A percentile compares a stretch with the other conserved stretches of the same genome.
Conservation (phyloP, 345 rosid genomes). For the Excoecaria cochinchinensis region DNA sequence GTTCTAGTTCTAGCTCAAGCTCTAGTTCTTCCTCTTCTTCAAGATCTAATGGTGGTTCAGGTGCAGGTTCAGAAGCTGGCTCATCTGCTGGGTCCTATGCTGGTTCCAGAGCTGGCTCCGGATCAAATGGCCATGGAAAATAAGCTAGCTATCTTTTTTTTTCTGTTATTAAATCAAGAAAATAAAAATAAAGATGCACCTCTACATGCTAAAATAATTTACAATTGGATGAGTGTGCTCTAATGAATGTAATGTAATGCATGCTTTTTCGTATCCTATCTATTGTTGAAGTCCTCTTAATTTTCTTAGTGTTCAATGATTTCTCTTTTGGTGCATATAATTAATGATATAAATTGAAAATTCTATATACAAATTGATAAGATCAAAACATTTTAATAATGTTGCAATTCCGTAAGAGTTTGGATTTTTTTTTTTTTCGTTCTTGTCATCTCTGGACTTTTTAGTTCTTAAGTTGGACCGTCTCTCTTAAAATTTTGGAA, state of each 20-base stretch:
- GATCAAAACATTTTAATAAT: no score
- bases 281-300: background rate
- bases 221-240: background rate
- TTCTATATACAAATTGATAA: no score
- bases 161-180: background rate
- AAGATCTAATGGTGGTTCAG: slow-evolving; percentile 42
- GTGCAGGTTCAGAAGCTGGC: slow-evolving; percentile 68
- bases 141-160: background rate
- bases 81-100: slow-evolving; percentile 70
- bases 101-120: slow-evolving; percentile 66
- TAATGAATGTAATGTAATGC: background rate
- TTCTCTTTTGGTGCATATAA: background rate
- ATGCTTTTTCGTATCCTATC: background rate
- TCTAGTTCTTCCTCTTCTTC: slow-evolving; percentile 41
- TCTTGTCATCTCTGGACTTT: no score
- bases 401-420: no score
- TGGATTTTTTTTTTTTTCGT: no score
- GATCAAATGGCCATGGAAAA: slow-evolving; percentile 34
- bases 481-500: no score
- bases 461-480: no score
- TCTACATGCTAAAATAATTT: background rate
- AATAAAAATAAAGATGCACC: background rate
- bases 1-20: slow-evolving; percentile 54
- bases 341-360: no score
- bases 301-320: background rate